Evolutionary conservation across 2,329 filamentous ascomycete species (phyloP).

Genomic region (Trichoderma asperellum): DNA sequence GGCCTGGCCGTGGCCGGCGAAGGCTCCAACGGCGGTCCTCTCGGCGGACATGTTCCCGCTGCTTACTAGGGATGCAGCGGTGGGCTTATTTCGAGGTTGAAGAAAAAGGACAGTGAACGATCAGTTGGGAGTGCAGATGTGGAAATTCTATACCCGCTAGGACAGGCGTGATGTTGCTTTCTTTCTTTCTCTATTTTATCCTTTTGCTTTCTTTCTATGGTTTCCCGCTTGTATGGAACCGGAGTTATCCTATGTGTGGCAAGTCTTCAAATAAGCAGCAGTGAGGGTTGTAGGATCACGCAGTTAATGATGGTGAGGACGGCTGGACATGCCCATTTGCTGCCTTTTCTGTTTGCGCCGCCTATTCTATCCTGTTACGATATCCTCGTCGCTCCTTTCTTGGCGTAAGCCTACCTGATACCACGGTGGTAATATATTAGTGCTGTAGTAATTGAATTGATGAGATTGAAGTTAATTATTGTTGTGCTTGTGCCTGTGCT

Average conservation of each 20-base stretch:
- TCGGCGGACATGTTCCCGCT: constrained; percentile 27
- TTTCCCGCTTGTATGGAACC: not conserved
- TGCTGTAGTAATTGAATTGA: constrained; percentile 14
- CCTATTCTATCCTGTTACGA: not conserved
- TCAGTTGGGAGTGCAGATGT: constrained; percentile 14
- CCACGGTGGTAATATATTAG: constrained; percentile 7
- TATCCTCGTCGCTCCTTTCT: constrained; percentile 3
- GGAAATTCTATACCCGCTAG: constrained; percentile 32
- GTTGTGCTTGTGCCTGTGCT: not conserved
- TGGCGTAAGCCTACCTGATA: constrained; percentile 19
- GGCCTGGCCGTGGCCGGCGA: not conserved
- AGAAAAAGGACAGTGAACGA: constrained; percentile 10
- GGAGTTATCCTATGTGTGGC: not conserved
- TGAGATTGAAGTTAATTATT: not conserved
- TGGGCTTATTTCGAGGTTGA: constrained; percentile 19
- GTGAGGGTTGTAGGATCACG: not conserved
- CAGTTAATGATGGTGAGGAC: not conserved
- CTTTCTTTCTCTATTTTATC: not conserved
- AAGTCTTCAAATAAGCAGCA: not conserved
- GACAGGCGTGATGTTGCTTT: constrained; percentile 7
- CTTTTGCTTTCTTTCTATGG: not conserved
- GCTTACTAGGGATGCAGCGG: constrained; percentile 32
- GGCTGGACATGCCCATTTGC: not conserved
- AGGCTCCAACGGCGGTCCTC: constrained; percentile 1
- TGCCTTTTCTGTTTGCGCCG: not conserved